Base-by-base conservation (phyloP, 148 eudicot genomes). In the Pharnaceum exiguum region DNA sequence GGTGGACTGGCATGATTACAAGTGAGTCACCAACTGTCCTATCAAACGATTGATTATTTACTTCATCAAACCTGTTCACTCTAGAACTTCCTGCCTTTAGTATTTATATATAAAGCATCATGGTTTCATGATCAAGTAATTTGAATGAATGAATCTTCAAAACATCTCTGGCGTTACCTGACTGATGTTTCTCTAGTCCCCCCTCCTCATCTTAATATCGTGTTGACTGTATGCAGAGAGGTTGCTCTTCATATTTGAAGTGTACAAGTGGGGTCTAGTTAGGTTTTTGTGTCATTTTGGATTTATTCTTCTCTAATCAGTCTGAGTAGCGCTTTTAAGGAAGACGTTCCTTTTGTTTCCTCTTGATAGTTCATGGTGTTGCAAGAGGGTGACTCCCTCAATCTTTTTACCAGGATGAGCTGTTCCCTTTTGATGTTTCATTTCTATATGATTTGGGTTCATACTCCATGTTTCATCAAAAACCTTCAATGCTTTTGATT, bases 1-100 rank as follows among this genome's bases (percentile, higher is more conserved):
- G 86, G 90, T 84, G 90, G 90, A 61, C 70, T 42, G 90, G 90
- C 72, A 84, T 84, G 90, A 75, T 81, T 54, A 76, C 90, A 24
- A 84, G 90, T 84, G 65, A 69, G 90, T 69, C 60, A 48, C 3
- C 28, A 5, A 18, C 10, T n/a, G 46, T 46, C 18, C n/a, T 26
- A 12, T 35, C 38, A 42, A 25, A 12, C 16, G 24, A 17, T 21
- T 36, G 29, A 21, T 55, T 37, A n/a, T 26, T 26, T n/a, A n/a
- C n/a, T n/a, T n/a, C n/a, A n/a, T n/a, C n/a, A n/a, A n/a, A n/a
- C n/a, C n/a, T n/a, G n/a, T n/a, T n/a, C n/a, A n/a, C n/a, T n/a
- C n/a, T n/a, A n/a, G n/a, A n/a, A n/a, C n/a, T n/a, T n/a, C n/a
- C n/a, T n/a, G n/a, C n/a, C n/a, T n/a, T n/a, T n/a, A n/a, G n/a